Percentiles rank a stretch among this genome's conserved stretches.
Evolutionary conservation across 495 filamentous ascomycete genomes (phyloP).

Genomic region (Penicillium roqueforti): DNA sequence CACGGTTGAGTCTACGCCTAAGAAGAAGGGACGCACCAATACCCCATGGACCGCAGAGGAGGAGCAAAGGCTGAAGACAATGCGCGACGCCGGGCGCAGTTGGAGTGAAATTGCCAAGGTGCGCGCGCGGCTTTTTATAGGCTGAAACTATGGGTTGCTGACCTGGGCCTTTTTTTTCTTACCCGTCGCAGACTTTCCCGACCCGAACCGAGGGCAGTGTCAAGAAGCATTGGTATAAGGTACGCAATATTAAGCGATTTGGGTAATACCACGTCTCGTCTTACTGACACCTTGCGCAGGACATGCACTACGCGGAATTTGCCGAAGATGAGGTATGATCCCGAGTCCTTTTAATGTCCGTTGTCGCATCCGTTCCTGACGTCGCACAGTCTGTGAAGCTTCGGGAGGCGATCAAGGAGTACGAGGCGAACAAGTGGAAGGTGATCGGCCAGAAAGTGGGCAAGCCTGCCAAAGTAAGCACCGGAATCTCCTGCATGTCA

Average conservation of each 20-base stretch:
- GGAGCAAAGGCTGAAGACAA: slow-evolving; percentile 83
- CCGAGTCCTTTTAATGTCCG: background rate
- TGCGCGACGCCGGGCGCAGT: slow-evolving; percentile 88
- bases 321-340: slow-evolving; percentile 88
- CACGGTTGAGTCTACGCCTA: slow-evolving; percentile 51
- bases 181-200: slow-evolving; percentile 71
- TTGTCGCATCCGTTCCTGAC: slow-evolving; percentile 28
- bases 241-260: slow-evolving; percentile 33
- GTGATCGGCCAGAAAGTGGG: slow-evolving; percentile 92
- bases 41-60: slow-evolving; percentile 96
- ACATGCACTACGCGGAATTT: slow-evolving; percentile 99
- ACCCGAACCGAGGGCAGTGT: slow-evolving; percentile 92
- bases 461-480: slow-evolving; percentile 87
- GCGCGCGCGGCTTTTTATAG: background rate
- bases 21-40: slow-evolving; percentile 92
- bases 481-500: slow-evolving; percentile 6
- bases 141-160: slow-evolving; percentile 7
- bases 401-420: slow-evolving; percentile 93
- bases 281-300: slow-evolving; percentile 48
- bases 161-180: slow-evolving; percentile 17
- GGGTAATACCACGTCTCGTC: background rate
- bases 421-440: slow-evolving; percentile 98
- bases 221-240: slow-evolving; percentile 99
- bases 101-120: slow-evolving; percentile 99
- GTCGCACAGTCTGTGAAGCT: slow-evolving; percentile 69